Evolutionary conservation across 345 rosid genomes (phyloP).

Genomic region (Passiflora organensis): DNA sequence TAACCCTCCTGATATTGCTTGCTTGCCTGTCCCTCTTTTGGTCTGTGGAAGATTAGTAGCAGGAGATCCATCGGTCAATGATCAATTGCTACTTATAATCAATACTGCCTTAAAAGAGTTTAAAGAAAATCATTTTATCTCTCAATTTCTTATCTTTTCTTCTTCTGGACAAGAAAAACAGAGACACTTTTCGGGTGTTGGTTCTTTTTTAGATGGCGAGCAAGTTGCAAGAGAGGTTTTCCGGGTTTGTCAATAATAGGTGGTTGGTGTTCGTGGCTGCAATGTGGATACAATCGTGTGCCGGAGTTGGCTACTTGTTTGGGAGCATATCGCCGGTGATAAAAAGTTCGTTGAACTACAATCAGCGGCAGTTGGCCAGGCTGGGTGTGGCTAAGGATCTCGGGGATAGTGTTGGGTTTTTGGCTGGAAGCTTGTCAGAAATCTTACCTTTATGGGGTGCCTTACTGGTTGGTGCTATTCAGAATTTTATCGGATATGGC

Average conservation of each 20-base stretch:
- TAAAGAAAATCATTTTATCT: too few species aligned
- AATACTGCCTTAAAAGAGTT: not conserved
- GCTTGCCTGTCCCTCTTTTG: not conserved
- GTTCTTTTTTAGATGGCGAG: conserved; percentile 30
- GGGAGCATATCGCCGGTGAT: conserved; percentile 97
- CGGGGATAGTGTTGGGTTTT: conserved; percentile 92
- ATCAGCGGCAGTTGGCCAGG: conserved; percentile 74
- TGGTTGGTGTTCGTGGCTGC: conserved; percentile 97
- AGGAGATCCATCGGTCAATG: too few species aligned
- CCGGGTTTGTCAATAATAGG: conserved; percentile 59
- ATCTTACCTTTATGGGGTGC: conserved; percentile 92
- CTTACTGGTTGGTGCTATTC: conserved; percentile 82
- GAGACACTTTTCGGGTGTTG: too few species aligned
- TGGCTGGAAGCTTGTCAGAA: conserved; percentile 88
- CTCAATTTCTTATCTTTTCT: not conserved
- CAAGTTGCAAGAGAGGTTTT: conserved; percentile 41
- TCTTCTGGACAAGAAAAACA: too few species aligned
- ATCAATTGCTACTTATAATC: not conserved
- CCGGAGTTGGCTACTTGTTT: conserved; percentile 88
- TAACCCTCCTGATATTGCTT: too few species aligned
- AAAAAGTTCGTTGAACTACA: conserved; percentile 78
- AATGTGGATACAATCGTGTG: conserved; percentile 98
- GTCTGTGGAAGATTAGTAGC: not conserved
- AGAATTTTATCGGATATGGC: conserved; percentile 85
- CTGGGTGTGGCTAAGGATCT: conserved; percentile 97